phyloP scores from a whole-genome alignment of 2,329 filamentous ascomycete genomes.

The Sclerotiophoma versabilis region DNA sequence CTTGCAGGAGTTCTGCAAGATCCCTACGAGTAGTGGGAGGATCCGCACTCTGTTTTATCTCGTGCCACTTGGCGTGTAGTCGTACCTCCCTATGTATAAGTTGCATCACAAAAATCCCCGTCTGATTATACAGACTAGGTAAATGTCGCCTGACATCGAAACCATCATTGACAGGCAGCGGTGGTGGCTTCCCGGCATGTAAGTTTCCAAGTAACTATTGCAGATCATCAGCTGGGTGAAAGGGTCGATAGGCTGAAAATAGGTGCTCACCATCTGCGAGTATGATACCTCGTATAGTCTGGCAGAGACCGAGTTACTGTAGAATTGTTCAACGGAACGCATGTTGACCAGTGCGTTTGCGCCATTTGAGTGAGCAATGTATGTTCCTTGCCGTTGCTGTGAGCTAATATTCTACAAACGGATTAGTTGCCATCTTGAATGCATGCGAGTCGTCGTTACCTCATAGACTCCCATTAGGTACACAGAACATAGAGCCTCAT shows the following conservation, averaged over 20 bases:
- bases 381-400: conserved; percentile 28
- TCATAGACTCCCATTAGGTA: conserved; percentile 43
- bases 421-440: not conserved
- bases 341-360: conserved; percentile 39
- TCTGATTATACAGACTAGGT: conserved; percentile 29
- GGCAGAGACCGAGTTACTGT: conserved; percentile 33
- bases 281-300: conserved; percentile 39
- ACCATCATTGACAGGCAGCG: conserved; percentile 30
- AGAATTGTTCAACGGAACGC: conserved; percentile 34
- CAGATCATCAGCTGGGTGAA: conserved; percentile 21
- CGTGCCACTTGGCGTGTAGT: conserved; percentile 39
- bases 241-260: not conserved
- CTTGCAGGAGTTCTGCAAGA: conserved; percentile 30
- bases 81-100: conserved; percentile 34
- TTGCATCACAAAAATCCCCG: conserved; percentile 31
- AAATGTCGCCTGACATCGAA: conserved; percentile 19
- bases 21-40: conserved; percentile 28
- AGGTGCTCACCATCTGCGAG: conserved; percentile 32
- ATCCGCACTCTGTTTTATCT: conserved; percentile 27
- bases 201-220: conserved; percentile 37
- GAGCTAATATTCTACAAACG: conserved; percentile 32
- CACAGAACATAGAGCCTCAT: conserved; percentile 35
- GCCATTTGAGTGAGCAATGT: conserved; percentile 37
- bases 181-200: conserved; percentile 33
- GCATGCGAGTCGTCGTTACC: conserved; percentile 12